These are phyloP conservation scores for Monsonia emarginata DNA, from an alignment of 441 rosid species.

Conservation along the genomic window DNA sequence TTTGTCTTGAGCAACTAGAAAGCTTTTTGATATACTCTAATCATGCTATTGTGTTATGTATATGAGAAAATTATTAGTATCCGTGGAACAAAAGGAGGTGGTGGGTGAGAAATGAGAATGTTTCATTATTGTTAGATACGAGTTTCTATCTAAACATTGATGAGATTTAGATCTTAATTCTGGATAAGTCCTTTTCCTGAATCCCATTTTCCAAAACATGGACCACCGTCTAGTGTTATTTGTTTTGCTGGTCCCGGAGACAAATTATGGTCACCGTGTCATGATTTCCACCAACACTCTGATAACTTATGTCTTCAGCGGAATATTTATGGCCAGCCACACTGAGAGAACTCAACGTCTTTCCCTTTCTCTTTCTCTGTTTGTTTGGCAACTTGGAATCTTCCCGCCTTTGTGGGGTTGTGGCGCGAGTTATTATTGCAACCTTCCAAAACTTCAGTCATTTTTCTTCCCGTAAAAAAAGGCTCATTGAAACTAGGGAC, in stretches of 20 bases:
- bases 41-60: too few relatives aligned
- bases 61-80: too few relatives aligned
- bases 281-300: constrained; percentile 42
- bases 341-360: constrained; percentile 31
- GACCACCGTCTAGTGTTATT: constrained; percentile 27
- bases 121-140: too few relatives aligned
- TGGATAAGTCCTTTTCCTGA: constrained; percentile 21
- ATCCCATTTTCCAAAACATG: constrained; percentile 21
- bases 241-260: constrained; percentile 39
- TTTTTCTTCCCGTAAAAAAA: not conserved
- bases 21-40: too few relatives aligned
- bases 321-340: constrained; percentile 45
- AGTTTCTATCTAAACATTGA: too few relatives aligned
- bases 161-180: constrained; percentile 19
- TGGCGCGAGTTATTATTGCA: constrained; percentile 14
- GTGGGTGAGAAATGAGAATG: too few relatives aligned
- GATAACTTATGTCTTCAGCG: constrained; percentile 46
- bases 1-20: too few relatives aligned
- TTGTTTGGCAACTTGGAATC: constrained; percentile 31
- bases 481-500: too few relatives aligned
- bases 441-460: constrained; percentile 15
- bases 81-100: too few relatives aligned
- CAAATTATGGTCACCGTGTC: constrained; percentile 44
- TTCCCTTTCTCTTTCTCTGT: constrained; percentile 2
- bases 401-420: constrained; percentile 31